phyloP scores from a whole-genome alignment of 2,329 filamentous ascomycete species.

The Claviceps capensis region DNA sequence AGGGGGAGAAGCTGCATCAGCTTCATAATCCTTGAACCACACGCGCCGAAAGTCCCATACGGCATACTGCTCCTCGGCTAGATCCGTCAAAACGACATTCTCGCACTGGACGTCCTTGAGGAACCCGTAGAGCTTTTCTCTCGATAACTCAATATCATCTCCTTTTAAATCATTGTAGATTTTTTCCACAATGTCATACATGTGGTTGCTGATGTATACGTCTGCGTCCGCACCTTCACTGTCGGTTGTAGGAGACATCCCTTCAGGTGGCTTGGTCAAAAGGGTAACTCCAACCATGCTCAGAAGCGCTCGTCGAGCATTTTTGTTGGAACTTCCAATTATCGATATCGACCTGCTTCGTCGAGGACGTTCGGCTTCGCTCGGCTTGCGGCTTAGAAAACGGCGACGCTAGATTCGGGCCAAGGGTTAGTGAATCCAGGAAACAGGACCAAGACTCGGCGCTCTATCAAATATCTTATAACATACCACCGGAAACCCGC shows the following conservation, averaged over 20 bases:
- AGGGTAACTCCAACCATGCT: conserved; percentile 22
- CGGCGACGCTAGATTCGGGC: conserved; percentile 7
- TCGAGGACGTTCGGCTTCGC: conserved; percentile 11
- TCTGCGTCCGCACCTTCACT: conserved; percentile 12
- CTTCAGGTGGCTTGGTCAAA: conserved; percentile 11
- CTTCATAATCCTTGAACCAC: conserved; percentile 30
- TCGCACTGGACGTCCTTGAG: conserved; percentile 37
- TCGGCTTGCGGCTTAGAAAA: conserved; percentile 6
- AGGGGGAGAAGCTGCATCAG: conserved; percentile 30
- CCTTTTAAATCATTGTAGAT: conserved; percentile 33
- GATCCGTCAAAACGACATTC: conserved; percentile 11
- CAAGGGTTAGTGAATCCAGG: conserved; percentile 2
- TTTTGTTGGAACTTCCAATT: conserved; percentile 22
- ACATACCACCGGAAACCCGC: conserved; percentile 14
- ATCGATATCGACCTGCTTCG: conserved; percentile 26
- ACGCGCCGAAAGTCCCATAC: conserved; percentile 36
- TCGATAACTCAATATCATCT: conserved; percentile 16
- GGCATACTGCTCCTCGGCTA: conserved; percentile 28
- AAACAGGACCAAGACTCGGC: neutral
- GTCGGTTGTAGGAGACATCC: conserved; percentile 14
- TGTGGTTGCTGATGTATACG: conserved; percentile 31
- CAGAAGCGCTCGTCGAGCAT: conserved; percentile 16
- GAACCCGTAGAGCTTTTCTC: conserved; percentile 31
- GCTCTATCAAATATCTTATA: neutral
- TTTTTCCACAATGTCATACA: conserved; percentile 33